phyloP scores from a whole-genome alignment of 805 yeast species.

The Jamesozyma spencerorum region DNA sequence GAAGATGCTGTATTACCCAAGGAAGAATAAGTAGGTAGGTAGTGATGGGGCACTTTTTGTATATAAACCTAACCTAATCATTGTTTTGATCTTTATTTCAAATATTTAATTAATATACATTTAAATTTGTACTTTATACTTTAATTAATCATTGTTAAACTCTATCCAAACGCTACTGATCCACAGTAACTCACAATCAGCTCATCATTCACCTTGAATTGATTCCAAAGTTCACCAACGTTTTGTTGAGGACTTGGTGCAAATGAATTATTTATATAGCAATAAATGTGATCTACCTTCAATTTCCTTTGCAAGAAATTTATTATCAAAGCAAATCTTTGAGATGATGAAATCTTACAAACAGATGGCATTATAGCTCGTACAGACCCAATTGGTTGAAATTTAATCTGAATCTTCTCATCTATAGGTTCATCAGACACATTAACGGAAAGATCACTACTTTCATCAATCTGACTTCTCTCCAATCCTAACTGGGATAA shows the following conservation, averaged over 20 bases:
- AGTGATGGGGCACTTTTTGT: too few relatives aligned
- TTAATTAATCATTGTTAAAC: constrained; percentile 6
- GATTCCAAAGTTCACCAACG: constrained; percentile 27
- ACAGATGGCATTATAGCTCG: constrained; percentile 20
- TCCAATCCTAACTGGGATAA: constrained; percentile 23
- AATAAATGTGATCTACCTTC: constrained; percentile 19
- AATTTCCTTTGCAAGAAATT: constrained; percentile 17
- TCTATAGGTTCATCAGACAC: not conserved
- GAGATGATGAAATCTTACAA: constrained; percentile 22
- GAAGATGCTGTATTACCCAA: constrained; percentile 22
- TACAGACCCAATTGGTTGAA: constrained; percentile 28
- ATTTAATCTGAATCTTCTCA: constrained; percentile 20
- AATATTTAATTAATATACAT: too few relatives aligned
- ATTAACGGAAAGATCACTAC: constrained; percentile 1
- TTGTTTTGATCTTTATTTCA: too few relatives aligned
- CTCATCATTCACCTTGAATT: constrained; percentile 25
- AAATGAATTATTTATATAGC: constrained; percentile 31
- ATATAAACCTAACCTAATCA: too few relatives aligned
- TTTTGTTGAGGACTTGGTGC: constrained; percentile 30
- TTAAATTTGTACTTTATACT: not conserved
- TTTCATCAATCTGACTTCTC: constrained; percentile 8
- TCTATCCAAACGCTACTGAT: constrained; percentile 22
- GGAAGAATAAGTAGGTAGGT: constrained; percentile 8
- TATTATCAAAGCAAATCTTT: constrained; percentile 21
- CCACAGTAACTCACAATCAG: constrained; percentile 30